Base-by-base conservation (phyloP, 352 stramenopile species). In the Phytophthora colocasiae region DNA sequence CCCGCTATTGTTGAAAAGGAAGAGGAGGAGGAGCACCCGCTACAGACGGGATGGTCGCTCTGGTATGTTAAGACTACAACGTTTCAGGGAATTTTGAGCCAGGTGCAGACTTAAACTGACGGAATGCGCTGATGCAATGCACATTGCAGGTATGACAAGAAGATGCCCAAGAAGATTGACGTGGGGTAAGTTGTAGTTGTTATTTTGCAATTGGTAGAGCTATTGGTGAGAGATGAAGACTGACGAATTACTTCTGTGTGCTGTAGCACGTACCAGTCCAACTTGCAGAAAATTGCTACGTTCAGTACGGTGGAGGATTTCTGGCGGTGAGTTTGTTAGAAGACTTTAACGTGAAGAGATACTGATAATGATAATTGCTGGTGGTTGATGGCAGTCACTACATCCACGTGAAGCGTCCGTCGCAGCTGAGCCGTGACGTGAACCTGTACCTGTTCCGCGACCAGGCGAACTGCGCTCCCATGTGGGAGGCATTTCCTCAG, bases 391-490 rank as follows among this genome's bases (percentile, higher is more conserved):
- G 2, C 38, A 91, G 77, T 58, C 83, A 97, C 77, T 98, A 98
- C 78, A 93, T 97, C 71, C 91, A 98, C 80, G 79, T 98, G 63
- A 97, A 98, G 81, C 91, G 93, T 75, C 93, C 93, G 38, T 97
- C 91, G 56, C 88, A 94, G 66, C 75, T 98, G 56, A 92, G 77
- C 69, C 91, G 90, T 49, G 93, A 98, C 53, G 88, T 97, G 51
- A 98, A 98, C 77, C 72, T 98, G 26, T 98, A 98, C 79, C 63
- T 98, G 51, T 98, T 98, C 78, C 90, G 93, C 64, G 91, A 98
- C 66, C 83, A 83, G 51, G 81, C 78, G 7, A 96, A 95, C 67
- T 95, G 89, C 63, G 82, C 87, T 22, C 91, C 90, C 3, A 97
- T 97, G 89, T 97, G 90, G 90, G 90, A 97, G 71, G 87, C 85